A percentile compares a stretch with the other conserved stretches of the same genome.
phyloP scores from a whole-genome alignment of 2,329 filamentous ascomycete species.

The Hyphodiscus sp. region DNA sequence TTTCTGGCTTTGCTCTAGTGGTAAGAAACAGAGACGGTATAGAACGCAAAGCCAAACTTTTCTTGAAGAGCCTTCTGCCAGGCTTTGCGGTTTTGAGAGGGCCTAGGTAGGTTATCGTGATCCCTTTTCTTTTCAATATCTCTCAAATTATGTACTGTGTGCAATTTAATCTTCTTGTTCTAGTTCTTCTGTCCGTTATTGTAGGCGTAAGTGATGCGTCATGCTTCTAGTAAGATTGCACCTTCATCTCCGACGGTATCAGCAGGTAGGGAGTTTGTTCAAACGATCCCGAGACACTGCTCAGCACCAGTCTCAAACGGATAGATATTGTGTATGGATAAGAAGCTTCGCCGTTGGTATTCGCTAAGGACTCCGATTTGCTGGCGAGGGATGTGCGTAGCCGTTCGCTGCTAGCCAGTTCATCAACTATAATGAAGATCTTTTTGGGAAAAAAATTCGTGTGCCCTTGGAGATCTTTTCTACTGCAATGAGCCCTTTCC shows the following conservation, averaged over 20 bases:
- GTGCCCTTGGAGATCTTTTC: slow-evolving; percentile 32
- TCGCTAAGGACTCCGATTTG: slow-evolving; percentile 10
- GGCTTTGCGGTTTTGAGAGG: slow-evolving; percentile 14
- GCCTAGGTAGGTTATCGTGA: slow-evolving; percentile 31
- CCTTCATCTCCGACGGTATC: slow-evolving; percentile 25
- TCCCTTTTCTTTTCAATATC: slow-evolving; percentile 32
- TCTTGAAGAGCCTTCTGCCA: slow-evolving; percentile 22
- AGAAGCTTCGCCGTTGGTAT: slow-evolving; percentile 9
- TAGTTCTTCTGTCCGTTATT: slow-evolving; percentile 31
- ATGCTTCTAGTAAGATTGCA: slow-evolving; percentile 31
- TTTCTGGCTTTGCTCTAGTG: slow-evolving; percentile 21
- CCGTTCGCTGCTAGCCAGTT: background rate
- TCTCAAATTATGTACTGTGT: slow-evolving; percentile 30
- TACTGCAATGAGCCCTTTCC: slow-evolving; percentile 34
- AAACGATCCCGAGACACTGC: slow-evolving; percentile 10
- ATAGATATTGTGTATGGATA: slow-evolving; percentile 11
- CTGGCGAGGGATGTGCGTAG: slow-evolving; percentile 6
- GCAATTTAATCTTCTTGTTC: slow-evolving; percentile 28
- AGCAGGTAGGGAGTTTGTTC: slow-evolving; percentile 8
- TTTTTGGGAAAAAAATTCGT: slow-evolving; percentile 29
- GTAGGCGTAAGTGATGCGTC: slow-evolving; percentile 33
- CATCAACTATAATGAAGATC: slow-evolving; percentile 22
- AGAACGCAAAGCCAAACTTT: slow-evolving; percentile 30
- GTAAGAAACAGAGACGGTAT: slow-evolving; percentile 23
- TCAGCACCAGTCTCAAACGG: slow-evolving; percentile 1